Evolutionary conservation across 352 stramenopile genomes (phyloP).

Genomic region (Globisporangium irregulare): DNA sequence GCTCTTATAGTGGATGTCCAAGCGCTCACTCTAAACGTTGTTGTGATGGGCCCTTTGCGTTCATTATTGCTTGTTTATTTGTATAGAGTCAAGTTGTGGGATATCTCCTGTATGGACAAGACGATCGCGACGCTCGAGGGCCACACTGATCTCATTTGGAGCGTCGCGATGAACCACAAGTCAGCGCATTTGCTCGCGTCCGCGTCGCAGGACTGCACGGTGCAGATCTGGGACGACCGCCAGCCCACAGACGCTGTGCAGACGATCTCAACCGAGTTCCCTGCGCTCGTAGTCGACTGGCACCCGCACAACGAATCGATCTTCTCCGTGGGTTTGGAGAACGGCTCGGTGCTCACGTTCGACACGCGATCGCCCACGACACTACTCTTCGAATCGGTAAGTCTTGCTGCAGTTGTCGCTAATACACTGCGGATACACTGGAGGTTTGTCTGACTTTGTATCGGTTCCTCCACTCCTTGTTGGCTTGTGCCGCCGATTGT

Average conservation of each 20-base stretch:
- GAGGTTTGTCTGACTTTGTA: background rate
- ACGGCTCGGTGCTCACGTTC: slow-evolving; percentile 65
- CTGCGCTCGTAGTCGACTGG: slow-evolving; percentile 68
- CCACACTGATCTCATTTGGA: slow-evolving; percentile 76
- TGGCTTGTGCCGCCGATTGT: background rate
- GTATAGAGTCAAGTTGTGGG: slow-evolving; percentile 73
- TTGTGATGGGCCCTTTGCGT: background rate
- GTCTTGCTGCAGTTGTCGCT: background rate
- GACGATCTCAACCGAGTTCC: slow-evolving; percentile 32
- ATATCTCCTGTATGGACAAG: slow-evolving; percentile 48
- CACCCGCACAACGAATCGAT: slow-evolving; percentile 57
- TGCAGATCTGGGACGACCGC: slow-evolving; percentile 77
- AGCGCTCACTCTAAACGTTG: background rate
- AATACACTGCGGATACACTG: background rate
- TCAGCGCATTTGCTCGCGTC: slow-evolving; percentile 48
- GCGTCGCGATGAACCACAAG: slow-evolving; percentile 45
- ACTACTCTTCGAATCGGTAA: slow-evolving; percentile 42
- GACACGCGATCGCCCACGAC: slow-evolving; percentile 48
- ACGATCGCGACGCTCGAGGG: slow-evolving; percentile 51
- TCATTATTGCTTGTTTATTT: background rate
- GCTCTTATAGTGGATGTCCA: background rate
- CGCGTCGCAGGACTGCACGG: slow-evolving; percentile 62
- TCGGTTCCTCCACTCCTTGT: background rate
- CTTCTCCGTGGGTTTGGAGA: slow-evolving; percentile 59
- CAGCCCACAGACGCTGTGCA: slow-evolving; percentile 35